Conservation (phyloP, 2,329 filamentous ascomycete genomes). For the Aspergillus quadricinctus region DNA sequence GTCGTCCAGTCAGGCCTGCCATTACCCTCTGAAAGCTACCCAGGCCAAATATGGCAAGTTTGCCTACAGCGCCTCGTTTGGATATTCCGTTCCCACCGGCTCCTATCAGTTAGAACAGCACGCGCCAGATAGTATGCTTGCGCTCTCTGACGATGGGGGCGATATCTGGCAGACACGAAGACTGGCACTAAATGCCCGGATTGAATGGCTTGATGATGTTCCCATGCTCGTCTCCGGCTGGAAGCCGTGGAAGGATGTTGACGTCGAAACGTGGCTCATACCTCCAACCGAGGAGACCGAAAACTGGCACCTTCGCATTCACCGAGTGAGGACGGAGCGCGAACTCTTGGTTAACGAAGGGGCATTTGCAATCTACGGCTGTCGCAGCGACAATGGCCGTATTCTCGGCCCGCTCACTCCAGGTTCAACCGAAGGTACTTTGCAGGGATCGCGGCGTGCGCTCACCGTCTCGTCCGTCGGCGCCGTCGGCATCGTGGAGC, state of each 20-base stretch:
- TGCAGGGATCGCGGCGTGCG: conserved; percentile 29
- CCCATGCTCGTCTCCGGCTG: conserved; percentile 66
- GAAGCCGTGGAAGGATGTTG: conserved; percentile 62
- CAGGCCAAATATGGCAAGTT: conserved; percentile 79
- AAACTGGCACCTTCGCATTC: conserved; percentile 39
- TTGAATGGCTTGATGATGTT: conserved; percentile 52
- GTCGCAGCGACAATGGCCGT: conserved; percentile 57
- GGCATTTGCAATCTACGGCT: conserved; percentile 64
- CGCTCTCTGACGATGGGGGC: conserved; percentile 70
- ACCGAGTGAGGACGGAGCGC: conserved; percentile 42
- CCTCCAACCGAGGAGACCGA: conserved; percentile 29
- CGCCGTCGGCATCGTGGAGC: conserved; percentile 48
- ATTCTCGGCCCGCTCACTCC: conserved; percentile 43
- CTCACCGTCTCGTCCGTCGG: conserved; percentile 48
- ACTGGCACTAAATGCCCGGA: conserved; percentile 58
- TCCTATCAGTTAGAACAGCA: conserved; percentile 72
- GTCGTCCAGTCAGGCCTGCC: conserved; percentile 73
- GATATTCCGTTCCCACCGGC: conserved; percentile 72
- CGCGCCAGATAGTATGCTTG: conserved; percentile 69
- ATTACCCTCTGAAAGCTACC: conserved; percentile 75
- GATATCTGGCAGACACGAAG: conserved; percentile 76
- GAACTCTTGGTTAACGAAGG: conserved; percentile 69
- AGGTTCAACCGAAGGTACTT: conserved; percentile 40
- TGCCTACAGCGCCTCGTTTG: conserved; percentile 71
- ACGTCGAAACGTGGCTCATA: conserved; percentile 35